Base-by-base conservation (phyloP, 1,284 basidiomycete species). In the Cryptococcus sp. region DNA sequence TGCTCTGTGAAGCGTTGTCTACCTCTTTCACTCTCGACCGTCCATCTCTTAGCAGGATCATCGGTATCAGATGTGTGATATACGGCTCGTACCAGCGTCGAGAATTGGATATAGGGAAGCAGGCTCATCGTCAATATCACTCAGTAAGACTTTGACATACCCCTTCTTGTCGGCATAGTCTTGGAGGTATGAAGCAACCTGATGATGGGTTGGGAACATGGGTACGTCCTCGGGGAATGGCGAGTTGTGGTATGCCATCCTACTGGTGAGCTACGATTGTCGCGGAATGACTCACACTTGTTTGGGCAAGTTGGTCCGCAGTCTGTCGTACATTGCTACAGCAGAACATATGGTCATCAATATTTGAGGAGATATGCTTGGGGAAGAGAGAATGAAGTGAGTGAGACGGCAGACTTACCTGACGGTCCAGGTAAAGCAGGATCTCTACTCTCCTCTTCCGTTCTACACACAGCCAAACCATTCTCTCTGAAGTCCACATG, bases 201-300 rank as follows among this genome's bases (percentile, higher is more conserved):
- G 55, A 5, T 41, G 23, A 45, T 66, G 65, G 2, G 58, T 58
- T 0, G 65, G 65, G 38, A 64, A 66, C 7, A 55, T 22, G 13
- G 65, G 62, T 13, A 51, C 57, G 37, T 41, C 60, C 45, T 60
- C 45, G 13, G 62, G 58, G 38, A 66, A 66, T 3, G 60, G 62
- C 7, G n/a, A 23, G 38, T 48, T 52, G 41, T 58, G 65, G 58
- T 60, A 64, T 16, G 55, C 61, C 65, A 66, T 66, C 25, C 59
- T 61, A 22, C 46, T 45, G 13, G 37, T 57, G 44, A 46, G 52
- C 43, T 23, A 10, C 16, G 16, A 16, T 51, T 26, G 20, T 11
- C 23, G 15, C 5, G 22, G 11, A 4, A 20, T 15, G 17, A 46
- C 54, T 46, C 37, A 62, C 61, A 57, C 41, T 20, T 55, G 40